Base-by-base conservation (phyloP, 2,329 filamentous ascomycete species). In the Westerdykella ornata region DNA sequence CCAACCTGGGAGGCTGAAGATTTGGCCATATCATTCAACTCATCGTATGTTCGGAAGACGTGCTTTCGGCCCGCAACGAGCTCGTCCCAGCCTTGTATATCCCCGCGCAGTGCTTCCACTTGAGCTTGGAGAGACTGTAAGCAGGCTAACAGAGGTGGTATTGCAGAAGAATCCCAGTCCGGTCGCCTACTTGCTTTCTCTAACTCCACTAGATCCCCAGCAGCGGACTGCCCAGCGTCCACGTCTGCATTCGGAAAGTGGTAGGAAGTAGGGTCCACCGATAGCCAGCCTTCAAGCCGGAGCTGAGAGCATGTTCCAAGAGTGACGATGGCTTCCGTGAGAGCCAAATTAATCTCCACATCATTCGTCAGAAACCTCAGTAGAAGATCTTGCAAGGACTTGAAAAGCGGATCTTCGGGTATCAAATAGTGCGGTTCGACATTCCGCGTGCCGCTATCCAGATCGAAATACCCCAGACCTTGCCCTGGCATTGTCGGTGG, bases 281-380 rank as follows among this genome's bases (percentile, higher is more conserved):
- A 72, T 20, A 97, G 71, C 90, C 92, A 98, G n/a, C 85, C 85
- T 57, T 96, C 88, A 11, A 96, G 74, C 15, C 82, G 80, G 58
- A 95, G 83, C 48, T 86, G 85, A 5, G 88, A 85, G 53, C 92
- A 97, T 1, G 85, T 81, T 9, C 85, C 85, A 31, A 98, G 72
- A 50, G 87, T 84, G 19, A 94, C 77, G 33, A 97, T 73, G 1
- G 85, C 78, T 55, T 94, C 86, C 0, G 90, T 97, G 1, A 96
- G 73, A 0, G 84, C 85, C 3, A 98, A 70, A 53, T 98, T 98
- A 2, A 85, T 89, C 53, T 96, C 88, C 2, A 97, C 81, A 2
- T 88, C 83, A 54, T 98, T 98, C 4, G 86, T 76, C 53, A 96
- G 88, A 57, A 97, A 98, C 0, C 76, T 82, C 34, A 83, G 76